Base-by-base conservation (phyloP, 139 green algal species). In the Nannochloris sp. region DNA sequence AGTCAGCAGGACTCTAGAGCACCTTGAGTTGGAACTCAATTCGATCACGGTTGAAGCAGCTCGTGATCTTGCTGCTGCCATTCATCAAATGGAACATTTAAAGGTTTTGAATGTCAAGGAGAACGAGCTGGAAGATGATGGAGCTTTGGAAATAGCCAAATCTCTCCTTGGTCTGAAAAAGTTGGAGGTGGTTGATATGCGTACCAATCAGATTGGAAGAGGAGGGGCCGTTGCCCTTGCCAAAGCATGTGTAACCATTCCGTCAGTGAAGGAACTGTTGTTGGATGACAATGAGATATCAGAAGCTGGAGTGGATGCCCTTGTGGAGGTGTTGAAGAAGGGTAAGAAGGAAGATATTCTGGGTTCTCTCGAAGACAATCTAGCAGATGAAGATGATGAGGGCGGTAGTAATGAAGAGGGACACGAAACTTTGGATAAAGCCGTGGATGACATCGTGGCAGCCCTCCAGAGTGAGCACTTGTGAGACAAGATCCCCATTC, bases 71-170 rank as follows among this genome's bases (percentile, higher is more conserved):
- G 83, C 70, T 4, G 60, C 64, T 40, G 75, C 75, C 21, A 24
- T 94, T 3, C 60, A 51, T 1, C 59, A 44, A 10, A 83, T 86
- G 72, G 44, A 63, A 7, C 16, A 48, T 9, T 75, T 95, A 56
- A 58, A 56, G 24, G 62, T 64, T 49, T 57, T 96, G 21, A 85
- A 85, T 71, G 61, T 96, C 69, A 73, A 84, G 1, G 89, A 96
- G 66, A 96, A 96, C 50, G 89, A 96, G 78, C 76, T 96, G 57
- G 89, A 87, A 50, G 80, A 91, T 56, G 68, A 66, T 5, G 88
- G 88, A 1, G 85, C 81, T 2, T 53, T 86, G 10, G 29, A 61
- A 3, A 40, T 95, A 16, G 73, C 74, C 31, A 61, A 68, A 11
- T 24, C 18, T 60, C 2, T 71, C 60, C 27, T 14, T 50, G 57